Evolutionary conservation across 1,284 basidiomycete genomes (phyloP), one percentile per base, ranked within the genome.

Genomic region (Trametes polyzona): DNA sequence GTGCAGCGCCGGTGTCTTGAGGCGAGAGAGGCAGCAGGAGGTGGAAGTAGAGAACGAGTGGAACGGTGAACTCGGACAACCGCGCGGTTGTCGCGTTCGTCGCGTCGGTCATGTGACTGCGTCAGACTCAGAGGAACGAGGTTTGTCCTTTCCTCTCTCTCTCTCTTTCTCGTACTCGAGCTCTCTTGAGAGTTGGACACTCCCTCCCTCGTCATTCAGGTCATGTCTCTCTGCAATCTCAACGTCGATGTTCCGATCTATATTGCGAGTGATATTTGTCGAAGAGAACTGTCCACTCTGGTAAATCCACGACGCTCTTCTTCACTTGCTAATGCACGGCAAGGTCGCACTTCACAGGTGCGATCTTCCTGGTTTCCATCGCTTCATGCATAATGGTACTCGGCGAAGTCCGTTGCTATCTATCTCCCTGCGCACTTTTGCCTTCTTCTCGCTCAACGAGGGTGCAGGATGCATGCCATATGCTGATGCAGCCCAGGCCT

Each of bases 91-190:
- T 62, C 61, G 61, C 58, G 56, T 55, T 54, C 49, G 53, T 52
- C 58, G 59, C 62, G 62, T 57, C 49, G 12, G 49, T 60, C 62
- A 63, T 52, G 33, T 63, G 62, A 63, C 49, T 57, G 54, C 27
- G 52, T 33, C 29, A n/a, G 24, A 46, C 19, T 33, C 10, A 23
- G 23, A 37, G 8, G 12, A n/a, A 17, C 19, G 10, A 19, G 27
- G 16, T 14, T 16, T 16, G 21, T 7, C n/a, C n/a, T n/a, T 19
- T 32, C 27, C 19, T 33, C 9, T 35, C 32, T 12, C 21, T 32
- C 43, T 46, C 27, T 10, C 9, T 17, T 32, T 3, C 8, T 29
- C 19, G 29, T 17, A 4, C n/a, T 29, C 2, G n/a, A n/a, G n/a
- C n/a, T n/a, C n/a, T n/a, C n/a, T n/a, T n/a, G n/a, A n/a, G n/a